Evolutionary conservation across 148 eudicot species (phyloP), one percentile per base, ranked within the genome.

Genomic region (Arbutus unedo): DNA sequence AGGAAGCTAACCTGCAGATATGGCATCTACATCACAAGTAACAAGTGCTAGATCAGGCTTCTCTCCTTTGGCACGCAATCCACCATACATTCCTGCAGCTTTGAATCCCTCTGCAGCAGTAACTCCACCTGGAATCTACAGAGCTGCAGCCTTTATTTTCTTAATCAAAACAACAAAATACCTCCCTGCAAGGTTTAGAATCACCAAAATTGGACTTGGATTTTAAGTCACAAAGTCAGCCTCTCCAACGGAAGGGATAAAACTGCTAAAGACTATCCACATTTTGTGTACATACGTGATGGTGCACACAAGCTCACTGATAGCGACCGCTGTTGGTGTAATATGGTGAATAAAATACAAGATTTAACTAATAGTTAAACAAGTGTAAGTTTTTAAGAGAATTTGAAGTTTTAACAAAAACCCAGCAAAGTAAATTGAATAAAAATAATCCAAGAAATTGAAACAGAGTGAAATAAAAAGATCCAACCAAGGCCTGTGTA

Each of bases 41-140:
- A 96, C 94, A 11, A 96, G 91, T 18, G 99, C 99, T 81, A 96
- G 94, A 88, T 96, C 99, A 76, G 99, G 99, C 88, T 96, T 96
- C 83, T 90, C 89, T 85, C 99, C 98, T 82, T 86, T 92, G 81
- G 97, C 98, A 80, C 99, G 91, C 86, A 96, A 83, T 81, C 97
- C 99, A 79, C 90, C 99, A 85, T 91, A 94, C 84, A 96, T 93
- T 53, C 99, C 99, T 9, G 93, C 90, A 80, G 99, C 99, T 86
- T 94, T 94, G 87, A 96, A 96, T 80, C 99, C 99, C 77, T 94
- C 89, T 13, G 99, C 95, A 83, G 98, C 99, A 70, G 95, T 91
- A 66, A 96, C 97, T 75, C 99, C 99, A 3, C 99, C 99, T 66
- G 91, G 90, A 81, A 96, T 89, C 98, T 94, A 85, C 45, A 82